These are phyloP conservation scores for Heterobasidion irregulare DNA, from an alignment of 1,284 basidiomycete species.

Conservation along the genomic window DNA sequence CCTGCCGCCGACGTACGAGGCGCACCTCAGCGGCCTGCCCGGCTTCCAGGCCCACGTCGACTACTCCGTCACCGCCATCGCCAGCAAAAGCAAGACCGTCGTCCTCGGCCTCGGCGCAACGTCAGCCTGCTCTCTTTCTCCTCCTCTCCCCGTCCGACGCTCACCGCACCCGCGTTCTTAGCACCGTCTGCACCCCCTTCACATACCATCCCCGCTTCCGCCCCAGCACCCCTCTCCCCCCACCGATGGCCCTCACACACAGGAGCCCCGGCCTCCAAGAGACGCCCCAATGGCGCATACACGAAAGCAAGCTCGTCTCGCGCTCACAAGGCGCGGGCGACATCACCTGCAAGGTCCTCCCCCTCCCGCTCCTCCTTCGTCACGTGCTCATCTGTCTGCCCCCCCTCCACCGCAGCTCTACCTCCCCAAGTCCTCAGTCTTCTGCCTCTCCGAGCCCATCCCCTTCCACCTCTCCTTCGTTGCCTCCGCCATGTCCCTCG, in stretches of 20 bases:
- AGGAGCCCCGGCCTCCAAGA: slow-evolving; percentile 28
- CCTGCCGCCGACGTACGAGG: slow-evolving; percentile 56
- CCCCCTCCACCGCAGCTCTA: slow-evolving; percentile 28
- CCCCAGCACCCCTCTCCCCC: slow-evolving; percentile 46
- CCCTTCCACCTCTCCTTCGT: slow-evolving; percentile 58
- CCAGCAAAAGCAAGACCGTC: slow-evolving; percentile 34
- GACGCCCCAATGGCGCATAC: slow-evolving; percentile 42
- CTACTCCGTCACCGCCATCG: slow-evolving; percentile 44
- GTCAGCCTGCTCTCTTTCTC: slow-evolving; percentile 21
- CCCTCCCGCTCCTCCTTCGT: not conserved
- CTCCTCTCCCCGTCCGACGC: slow-evolving; percentile 1
- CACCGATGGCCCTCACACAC: slow-evolving; percentile 24
- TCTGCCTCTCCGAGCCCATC: slow-evolving; percentile 47
- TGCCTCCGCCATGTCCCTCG: slow-evolving; percentile 46
- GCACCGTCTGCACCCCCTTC: slow-evolving; percentile 51
- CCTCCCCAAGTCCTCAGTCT: slow-evolving; percentile 47
- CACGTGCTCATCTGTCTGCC: not conserved
- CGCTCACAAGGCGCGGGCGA: slow-evolving; percentile 31
- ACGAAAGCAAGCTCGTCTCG: slow-evolving; percentile 34
- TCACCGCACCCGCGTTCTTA: not conserved
- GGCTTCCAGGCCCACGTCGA: slow-evolving; percentile 55
- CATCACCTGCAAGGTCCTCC: slow-evolving; percentile 33
- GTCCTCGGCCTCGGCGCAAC: slow-evolving; percentile 33
- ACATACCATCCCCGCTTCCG: slow-evolving; percentile 59
- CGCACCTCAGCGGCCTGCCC: slow-evolving; percentile 55